Conservation (phyloP, 306 rosid species). For the Quercus glauca region DNA sequence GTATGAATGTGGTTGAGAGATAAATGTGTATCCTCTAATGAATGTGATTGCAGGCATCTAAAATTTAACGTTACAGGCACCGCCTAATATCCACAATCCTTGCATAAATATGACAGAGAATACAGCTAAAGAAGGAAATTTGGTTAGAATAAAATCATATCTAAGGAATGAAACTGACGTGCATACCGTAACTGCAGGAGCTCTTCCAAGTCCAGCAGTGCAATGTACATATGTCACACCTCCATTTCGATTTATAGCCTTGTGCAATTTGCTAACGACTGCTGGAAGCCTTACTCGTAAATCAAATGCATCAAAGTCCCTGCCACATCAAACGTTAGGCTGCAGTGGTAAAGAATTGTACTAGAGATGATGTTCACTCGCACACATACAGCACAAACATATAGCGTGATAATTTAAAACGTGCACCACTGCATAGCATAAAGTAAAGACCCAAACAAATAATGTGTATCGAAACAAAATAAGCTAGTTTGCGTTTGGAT, state of each 20-base stretch:
- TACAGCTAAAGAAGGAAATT: not conserved
- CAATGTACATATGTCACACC: constrained; percentile 92
- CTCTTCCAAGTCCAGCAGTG: constrained; percentile 99
- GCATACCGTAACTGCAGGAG: constrained; percentile 87
- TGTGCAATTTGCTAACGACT: constrained; percentile 72
- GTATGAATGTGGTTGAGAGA: not conserved
- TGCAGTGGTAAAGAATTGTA: constrained; percentile 19
- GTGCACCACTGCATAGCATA: not conserved
- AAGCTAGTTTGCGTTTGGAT: not conserved
- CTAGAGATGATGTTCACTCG: constrained; percentile 4
- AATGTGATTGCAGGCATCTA: not conserved
- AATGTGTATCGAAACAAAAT: not conserved
- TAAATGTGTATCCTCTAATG: not conserved
- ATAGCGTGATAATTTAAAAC: not conserved
- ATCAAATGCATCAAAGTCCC: constrained; percentile 93
- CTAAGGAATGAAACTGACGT: constrained; percentile 16
- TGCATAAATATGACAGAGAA: not conserved
- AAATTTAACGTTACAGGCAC: constrained; percentile 3
- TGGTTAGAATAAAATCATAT: not conserved
- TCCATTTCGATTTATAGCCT: constrained; percentile 71
- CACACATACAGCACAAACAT: not conserved
- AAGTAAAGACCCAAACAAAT: not conserved
- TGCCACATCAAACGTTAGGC: constrained; percentile 40
- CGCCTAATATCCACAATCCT: not conserved
- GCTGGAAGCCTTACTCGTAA: constrained; percentile 75